A percentile compares a stretch with the other conserved stretches of the same genome.
These are phyloP conservation scores for Aspergillus pseudoglaucus DNA, from an alignment of 2,329 filamentous ascomycete species.

Conservation along the genomic window DNA sequence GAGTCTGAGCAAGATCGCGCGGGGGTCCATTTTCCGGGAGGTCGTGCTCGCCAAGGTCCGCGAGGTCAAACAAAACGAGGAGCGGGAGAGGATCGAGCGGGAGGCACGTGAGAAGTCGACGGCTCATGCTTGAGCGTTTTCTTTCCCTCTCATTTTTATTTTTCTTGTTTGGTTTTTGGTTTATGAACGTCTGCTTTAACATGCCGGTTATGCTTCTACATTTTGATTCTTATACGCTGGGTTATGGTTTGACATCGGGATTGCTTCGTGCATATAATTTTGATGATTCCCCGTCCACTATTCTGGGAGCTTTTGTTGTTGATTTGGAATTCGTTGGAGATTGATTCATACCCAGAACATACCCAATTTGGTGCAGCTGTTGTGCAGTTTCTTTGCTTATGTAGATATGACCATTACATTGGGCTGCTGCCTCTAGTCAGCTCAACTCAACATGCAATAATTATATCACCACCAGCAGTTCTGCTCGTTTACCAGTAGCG, in stretches of 20 bases:
- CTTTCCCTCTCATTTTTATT: slow-evolving; percentile 1
- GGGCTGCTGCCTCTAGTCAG: too few relatives aligned
- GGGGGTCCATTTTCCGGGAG: slow-evolving; percentile 79
- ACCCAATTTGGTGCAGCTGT: too few relatives aligned
- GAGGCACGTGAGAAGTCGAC: slow-evolving; percentile 42
- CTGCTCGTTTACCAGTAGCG: too few relatives aligned
- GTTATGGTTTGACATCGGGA: slow-evolving; percentile 7
- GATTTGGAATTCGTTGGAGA: neutral
- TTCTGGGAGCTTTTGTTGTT: neutral
- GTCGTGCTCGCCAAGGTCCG: slow-evolving; percentile 89
- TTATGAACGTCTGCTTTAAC: slow-evolving; percentile 9
- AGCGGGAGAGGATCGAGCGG: slow-evolving; percentile 61
- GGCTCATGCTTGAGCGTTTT: slow-evolving; percentile 12
- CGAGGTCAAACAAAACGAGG: slow-evolving; percentile 83
- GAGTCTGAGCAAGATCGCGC: slow-evolving; percentile 53
- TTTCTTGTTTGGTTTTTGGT: slow-evolving; percentile 15
- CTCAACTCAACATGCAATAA: too few relatives aligned
- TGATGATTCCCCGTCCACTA: slow-evolving; percentile 25
- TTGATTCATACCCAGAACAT: too few relatives aligned
- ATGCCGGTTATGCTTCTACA: neutral
- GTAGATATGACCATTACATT: too few relatives aligned
- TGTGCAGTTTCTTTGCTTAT: too few relatives aligned
- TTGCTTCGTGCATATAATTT: slow-evolving; percentile 22
- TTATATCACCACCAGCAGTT: too few relatives aligned
- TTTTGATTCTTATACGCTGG: neutral